Evolutionary conservation across 805 yeast genomes (phyloP), one percentile per base, ranked within the genome.

Genomic region (Metschnikowia hibisci): DNA sequence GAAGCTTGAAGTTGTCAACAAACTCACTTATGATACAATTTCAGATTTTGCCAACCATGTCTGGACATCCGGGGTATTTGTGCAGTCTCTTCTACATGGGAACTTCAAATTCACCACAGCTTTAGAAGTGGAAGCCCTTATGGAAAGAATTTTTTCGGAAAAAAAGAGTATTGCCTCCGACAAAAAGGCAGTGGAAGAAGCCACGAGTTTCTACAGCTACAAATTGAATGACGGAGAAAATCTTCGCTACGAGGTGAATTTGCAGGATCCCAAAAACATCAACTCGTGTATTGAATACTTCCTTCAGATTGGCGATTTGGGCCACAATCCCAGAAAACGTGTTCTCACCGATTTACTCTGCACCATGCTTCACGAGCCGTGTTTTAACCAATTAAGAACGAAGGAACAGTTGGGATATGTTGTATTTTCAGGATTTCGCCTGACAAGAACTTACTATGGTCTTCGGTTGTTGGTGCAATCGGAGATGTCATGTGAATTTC

Each of bases 361-460:
- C 0, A 91, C 86, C 48, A 75, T 89, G 49, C 69, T 84, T 39
- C 80, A 77, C 52, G 97, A 91, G 60, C 97, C 96, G 4, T 85
- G 91, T 45, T 93, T 91, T 64, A 83, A 87, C 57, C 85, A 85
- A 49, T 73, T 91, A 45, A 78, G 99, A 63, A 91, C 99, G 6
- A 84, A 87, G 55, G 98, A 91, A 66, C 98, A 93, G 63, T 73
- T 91, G 26, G 99, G 99, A 2, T 91, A 91, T 57, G 89, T 91
- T 49, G 99, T 91, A 0, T 88, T 87, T 58, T 81, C 93, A 34
- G 86, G 95, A 0, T 67, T 76, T 20, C 70, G 84, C 47, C 73
- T 74, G 47, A 77, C 87, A 3, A 77, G 95, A 57, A 82, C 93
- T 16, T 77, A 84, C 5, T 73, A 78, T 58, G 90, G 91, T 11